phyloP scores from a whole-genome alignment of 2,329 filamentous ascomycete genomes.

The Botrytis galanthina region DNA sequence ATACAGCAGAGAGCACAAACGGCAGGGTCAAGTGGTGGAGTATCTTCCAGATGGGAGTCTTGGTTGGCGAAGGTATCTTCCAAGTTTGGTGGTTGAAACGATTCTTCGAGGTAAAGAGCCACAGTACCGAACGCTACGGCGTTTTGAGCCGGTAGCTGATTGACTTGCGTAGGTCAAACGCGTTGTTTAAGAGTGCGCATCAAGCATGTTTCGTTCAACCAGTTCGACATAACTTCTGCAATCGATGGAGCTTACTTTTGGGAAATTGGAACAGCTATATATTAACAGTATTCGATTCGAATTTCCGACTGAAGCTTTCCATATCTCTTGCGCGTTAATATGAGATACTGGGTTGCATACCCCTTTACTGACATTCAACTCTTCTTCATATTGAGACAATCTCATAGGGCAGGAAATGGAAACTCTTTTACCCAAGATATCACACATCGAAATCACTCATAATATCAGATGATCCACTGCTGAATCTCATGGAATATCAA shows the following conservation, averaged over 20 bases:
- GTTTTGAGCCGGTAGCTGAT: conserved; percentile 36
- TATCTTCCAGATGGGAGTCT: conserved; percentile 86
- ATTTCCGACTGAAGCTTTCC: conserved; percentile 5
- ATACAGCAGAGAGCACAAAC: conserved; percentile 98
- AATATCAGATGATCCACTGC: background rate
- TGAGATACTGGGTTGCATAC: background rate
- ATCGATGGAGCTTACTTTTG: conserved; percentile 22
- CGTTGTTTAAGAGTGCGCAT: conserved; percentile 50
- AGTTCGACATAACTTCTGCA: conserved; percentile 31
- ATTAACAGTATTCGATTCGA: conserved; percentile 21
- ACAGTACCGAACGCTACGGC: conserved; percentile 36
- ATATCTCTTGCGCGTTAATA: background rate
- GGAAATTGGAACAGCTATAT: conserved; percentile 22
- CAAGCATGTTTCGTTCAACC: conserved; percentile 24
- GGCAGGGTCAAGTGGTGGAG: conserved; percentile 99
- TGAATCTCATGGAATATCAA: background rate
- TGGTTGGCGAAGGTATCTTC: conserved; percentile 90
- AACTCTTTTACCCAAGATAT: background rate
- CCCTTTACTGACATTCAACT: background rate
- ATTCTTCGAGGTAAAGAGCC: conserved; percentile 77
- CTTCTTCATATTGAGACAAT: background rate
- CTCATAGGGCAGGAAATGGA: background rate
- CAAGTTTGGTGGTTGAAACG: conserved; percentile 99
- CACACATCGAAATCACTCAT: background rate
- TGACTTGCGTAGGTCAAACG: conserved; percentile 54